Evolutionary conservation across 306 rosid genomes (phyloP).

Genomic region (Pyrus betulifolia): DNA sequence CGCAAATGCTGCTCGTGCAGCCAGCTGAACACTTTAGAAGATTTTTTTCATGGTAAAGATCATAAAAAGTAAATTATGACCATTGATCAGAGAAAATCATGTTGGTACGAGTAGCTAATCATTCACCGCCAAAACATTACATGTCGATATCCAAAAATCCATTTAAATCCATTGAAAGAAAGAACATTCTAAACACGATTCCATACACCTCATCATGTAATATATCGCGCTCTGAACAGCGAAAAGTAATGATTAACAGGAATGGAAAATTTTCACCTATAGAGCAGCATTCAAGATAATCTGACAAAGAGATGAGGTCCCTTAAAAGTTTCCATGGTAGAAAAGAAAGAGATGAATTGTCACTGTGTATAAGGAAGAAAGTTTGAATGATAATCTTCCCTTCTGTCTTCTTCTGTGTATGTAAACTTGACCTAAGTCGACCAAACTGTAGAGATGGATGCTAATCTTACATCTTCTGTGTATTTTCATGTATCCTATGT

Average conservation of each 20-base stretch:
- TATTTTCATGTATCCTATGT: neutral
- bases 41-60: too few relatives aligned
- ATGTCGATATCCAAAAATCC: neutral
- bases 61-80: neutral
- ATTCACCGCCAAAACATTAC: neutral
- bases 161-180: neutral
- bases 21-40: too few relatives aligned
- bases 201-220: too few relatives aligned
- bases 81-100: neutral
- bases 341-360: neutral
- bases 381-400: neutral
- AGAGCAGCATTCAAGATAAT: neutral
- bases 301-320: neutral
- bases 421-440: neutral
- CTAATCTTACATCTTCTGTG: neutral
- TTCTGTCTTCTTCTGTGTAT: conserved; percentile 4
- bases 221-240: too few relatives aligned
- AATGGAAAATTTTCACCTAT: neutral
- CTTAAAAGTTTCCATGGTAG: neutral
- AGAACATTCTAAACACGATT: neutral
- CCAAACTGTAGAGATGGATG: neutral
- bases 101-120: neutral
- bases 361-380: neutral
- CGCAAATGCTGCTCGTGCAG: neutral
- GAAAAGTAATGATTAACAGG: too few relatives aligned